phyloP scores from a whole-genome alignment of 208 protist genomes.

The Leishmania aethiopica region DNA sequence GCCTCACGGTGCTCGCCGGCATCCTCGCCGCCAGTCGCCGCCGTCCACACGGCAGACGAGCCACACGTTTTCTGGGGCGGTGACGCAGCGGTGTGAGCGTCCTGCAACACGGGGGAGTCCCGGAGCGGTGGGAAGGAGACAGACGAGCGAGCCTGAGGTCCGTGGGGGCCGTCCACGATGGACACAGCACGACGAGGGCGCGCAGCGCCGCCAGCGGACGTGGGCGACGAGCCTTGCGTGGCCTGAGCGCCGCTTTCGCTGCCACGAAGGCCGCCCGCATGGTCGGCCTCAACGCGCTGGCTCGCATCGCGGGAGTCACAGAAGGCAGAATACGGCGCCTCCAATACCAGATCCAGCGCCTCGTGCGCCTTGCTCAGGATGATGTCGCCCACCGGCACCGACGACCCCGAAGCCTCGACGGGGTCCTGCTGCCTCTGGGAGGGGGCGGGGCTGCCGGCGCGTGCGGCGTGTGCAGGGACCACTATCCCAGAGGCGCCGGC shows the following conservation, averaged over 20 bases:
- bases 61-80: not conserved
- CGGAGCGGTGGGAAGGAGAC: not conserved
- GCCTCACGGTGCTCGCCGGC: constrained; percentile 28
- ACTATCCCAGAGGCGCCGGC: constrained; percentile 4
- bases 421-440: not conserved
- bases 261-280: not conserved
- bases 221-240: constrained; percentile 3
- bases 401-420: constrained; percentile 9
- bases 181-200: not conserved
- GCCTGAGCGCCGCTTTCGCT: not conserved
- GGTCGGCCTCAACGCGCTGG: not conserved
- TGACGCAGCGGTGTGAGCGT: not conserved
- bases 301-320: not conserved
- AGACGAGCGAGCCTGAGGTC: not conserved
- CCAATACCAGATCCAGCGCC: constrained; percentile 32
- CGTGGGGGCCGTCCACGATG: constrained; percentile 11
- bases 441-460: not conserved
- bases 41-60: not conserved
- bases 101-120: not conserved
- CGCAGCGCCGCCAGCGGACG: not conserved
- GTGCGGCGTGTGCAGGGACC: not conserved
- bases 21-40: constrained; percentile 28
- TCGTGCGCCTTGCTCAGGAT: constrained; percentile 73
- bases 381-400: constrained; percentile 50
- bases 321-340: not conserved